A percentile compares a stretch with the other conserved stretches of the same genome.
These are phyloP conservation scores for Logfia minima DNA, from an alignment of 129 eudicot species.

Conservation along the genomic window DNA sequence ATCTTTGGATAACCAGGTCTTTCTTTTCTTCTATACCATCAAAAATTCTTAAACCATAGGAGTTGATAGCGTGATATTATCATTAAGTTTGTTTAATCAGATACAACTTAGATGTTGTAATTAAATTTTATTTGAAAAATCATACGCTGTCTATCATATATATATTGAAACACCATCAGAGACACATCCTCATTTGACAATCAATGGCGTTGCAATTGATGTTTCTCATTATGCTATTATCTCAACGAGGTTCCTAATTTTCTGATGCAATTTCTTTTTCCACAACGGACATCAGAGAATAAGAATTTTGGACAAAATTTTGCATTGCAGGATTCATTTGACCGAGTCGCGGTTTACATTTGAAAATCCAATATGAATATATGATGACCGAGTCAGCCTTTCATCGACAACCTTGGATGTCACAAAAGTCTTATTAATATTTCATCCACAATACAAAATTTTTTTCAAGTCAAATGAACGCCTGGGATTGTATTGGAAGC, in stretches of 20 bases:
- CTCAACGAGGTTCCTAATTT: background rate
- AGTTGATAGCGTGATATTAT: background rate
- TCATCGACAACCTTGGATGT: background rate
- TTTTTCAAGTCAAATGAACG: background rate
- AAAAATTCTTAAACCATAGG: background rate
- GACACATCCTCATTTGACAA: background rate
- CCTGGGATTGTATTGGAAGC: too few species aligned
- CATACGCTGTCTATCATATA: background rate
- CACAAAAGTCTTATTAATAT: background rate
- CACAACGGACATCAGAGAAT: background rate
- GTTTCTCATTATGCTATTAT: background rate
- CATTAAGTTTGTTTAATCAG: too few species aligned
- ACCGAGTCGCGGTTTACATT: background rate
- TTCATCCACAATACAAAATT: background rate
- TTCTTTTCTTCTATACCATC: background rate
- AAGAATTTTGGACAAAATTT: background rate
- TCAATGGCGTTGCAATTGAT: background rate
- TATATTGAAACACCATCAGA: background rate
- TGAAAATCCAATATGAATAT: background rate
- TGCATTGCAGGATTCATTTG: background rate
- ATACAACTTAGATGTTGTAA: background rate
- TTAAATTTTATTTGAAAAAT: background rate
- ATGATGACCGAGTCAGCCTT: background rate
- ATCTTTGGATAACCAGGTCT: constrained; percentile 42
- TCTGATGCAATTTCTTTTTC: background rate